phyloP scores from a whole-genome alignment of 208 protist genomes.

The Tritrichomonas musculus region DNA sequence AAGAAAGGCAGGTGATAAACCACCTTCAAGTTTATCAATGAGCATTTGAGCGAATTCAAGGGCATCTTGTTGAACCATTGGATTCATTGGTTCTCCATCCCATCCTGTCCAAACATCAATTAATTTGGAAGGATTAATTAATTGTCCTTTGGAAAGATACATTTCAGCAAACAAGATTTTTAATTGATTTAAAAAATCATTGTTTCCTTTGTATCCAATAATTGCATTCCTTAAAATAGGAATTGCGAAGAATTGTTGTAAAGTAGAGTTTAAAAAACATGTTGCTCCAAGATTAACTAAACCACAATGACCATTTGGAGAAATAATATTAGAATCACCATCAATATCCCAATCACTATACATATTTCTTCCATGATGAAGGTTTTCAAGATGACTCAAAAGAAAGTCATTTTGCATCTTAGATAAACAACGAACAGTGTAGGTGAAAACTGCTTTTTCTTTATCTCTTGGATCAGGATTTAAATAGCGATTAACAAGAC shows the following conservation, averaged over 20 bases:
- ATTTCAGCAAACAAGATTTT: neutral
- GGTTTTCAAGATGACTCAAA: no score
- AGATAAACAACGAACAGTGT: neutral
- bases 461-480: neutral
- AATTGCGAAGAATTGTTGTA: neutral
- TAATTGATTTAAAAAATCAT: neutral
- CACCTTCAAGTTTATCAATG: neutral
- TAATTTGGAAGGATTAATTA: neutral
- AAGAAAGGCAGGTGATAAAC: no score
- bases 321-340: neutral
- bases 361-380: no score
- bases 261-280: slow-evolving; percentile 7
- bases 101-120: neutral
- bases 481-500: neutral
- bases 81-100: neutral
- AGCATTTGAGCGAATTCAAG: neutral
- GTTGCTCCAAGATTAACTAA: neutral
- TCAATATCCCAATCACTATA: neutral
- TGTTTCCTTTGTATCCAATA: neutral
- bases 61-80: neutral
- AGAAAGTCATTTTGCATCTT: no score
- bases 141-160: neutral
- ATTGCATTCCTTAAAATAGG: neutral
- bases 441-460: neutral
- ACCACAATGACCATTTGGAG: neutral